Percentiles rank a stretch among this genome's conserved stretches.
phyloP scores from a whole-genome alignment of 2,329 filamentous ascomycete genomes.

The Pestalotiopsis fici region DNA sequence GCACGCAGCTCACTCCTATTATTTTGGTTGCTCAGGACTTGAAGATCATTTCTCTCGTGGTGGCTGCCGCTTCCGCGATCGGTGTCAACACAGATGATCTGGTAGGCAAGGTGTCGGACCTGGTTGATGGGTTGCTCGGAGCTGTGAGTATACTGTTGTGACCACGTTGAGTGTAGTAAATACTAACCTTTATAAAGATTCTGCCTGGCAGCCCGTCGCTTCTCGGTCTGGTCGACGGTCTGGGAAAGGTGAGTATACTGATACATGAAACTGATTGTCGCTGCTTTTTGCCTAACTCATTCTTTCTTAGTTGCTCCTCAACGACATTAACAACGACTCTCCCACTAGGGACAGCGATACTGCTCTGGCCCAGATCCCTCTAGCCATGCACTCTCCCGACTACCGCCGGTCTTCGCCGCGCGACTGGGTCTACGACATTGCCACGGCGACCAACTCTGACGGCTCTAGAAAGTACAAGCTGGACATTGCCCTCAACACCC shows the following conservation, averaged over 20 bases:
- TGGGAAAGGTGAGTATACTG: neutral
- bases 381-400: constrained; percentile 43
- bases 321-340: constrained; percentile 51
- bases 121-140: constrained; percentile 31
- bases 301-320: constrained; percentile 4
- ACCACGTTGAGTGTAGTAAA: neutral
- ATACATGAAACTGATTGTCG: neutral
- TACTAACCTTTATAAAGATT: neutral
- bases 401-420: constrained; percentile 54
- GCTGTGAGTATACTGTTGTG: neutral
- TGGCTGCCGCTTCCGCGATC: constrained; percentile 52
- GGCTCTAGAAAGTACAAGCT: constrained; percentile 57
- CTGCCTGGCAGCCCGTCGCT: neutral
- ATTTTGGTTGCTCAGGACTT: constrained; percentile 52
- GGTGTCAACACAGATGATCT: constrained; percentile 36
- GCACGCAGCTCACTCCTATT: constrained; percentile 50
- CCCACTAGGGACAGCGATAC: constrained; percentile 43
- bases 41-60: constrained; percentile 52
- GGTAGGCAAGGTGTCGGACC: constrained; percentile 38
- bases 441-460: constrained; percentile 46
- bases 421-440: constrained; percentile 53
- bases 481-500: constrained; percentile 50
- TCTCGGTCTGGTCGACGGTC: neutral
- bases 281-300: neutral
- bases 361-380: constrained; percentile 59